A percentile compares a stretch with the other conserved stretches of the same genome.
Evolutionary conservation across 2,329 filamentous ascomycete species (phyloP).

Genomic region (Nemania bipapillata): DNA sequence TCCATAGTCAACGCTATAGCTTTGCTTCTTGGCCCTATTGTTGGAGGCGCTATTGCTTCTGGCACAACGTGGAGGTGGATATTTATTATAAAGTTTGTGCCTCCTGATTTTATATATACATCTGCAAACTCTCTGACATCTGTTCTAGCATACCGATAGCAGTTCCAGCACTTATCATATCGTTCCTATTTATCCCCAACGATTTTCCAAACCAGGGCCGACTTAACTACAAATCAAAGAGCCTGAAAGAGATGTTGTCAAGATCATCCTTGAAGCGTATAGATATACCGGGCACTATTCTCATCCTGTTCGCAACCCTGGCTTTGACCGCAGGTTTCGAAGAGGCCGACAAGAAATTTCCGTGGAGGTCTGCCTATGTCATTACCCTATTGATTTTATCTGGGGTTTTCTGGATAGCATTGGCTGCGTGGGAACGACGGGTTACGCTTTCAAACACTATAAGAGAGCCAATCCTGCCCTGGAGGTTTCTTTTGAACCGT

Average conservation of each 20-base stretch:
- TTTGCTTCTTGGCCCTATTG: constrained; percentile 40
- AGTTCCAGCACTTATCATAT: background rate
- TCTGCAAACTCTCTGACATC: background rate
- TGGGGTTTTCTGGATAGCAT: constrained; percentile 35
- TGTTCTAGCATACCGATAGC: constrained; percentile 16
- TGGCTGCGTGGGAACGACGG: constrained; percentile 39
- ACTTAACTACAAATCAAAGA: background rate
- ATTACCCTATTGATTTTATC: constrained; percentile 38
- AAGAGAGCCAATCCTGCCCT: constrained; percentile 41
- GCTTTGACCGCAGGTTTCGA: constrained; percentile 38
- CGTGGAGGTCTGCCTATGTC: constrained; percentile 43
- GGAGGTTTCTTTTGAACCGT: constrained; percentile 39
- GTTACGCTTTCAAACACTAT: constrained; percentile 30
- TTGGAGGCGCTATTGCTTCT: constrained; percentile 42
- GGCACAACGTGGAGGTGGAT: constrained; percentile 45
- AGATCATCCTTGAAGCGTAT: constrained; percentile 19
- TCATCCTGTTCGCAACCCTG: constrained; percentile 37
- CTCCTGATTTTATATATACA: no score
- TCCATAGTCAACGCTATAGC: constrained; percentile 33
- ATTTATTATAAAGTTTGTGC: constrained; percentile 43
- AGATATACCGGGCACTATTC: constrained; percentile 39
- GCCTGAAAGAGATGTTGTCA: background rate
- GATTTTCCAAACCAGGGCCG: constrained; percentile 17
- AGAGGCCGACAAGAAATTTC: constrained; percentile 39
- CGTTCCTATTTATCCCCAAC: constrained; percentile 8